Evolutionary conservation across 192 early-diverging fungal species (phyloP).

Genomic region (Diversispora epigaea): DNA sequence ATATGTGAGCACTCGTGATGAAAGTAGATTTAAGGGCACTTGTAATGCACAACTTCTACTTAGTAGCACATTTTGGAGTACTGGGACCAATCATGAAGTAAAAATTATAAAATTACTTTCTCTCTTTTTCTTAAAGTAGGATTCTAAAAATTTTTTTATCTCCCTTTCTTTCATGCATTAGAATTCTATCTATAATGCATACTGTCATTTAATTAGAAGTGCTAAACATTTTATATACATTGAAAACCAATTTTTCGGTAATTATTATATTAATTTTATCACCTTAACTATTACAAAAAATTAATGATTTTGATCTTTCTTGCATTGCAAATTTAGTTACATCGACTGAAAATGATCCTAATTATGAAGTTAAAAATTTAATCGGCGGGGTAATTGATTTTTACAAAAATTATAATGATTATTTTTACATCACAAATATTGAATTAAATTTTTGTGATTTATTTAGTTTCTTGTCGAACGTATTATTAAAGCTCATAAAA

Average conservation of each 20-base stretch:
- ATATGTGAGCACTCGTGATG: slow-evolving; percentile 55
- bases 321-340: slow-evolving; percentile 32
- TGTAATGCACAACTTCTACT: slow-evolving; percentile 66
- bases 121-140: neutral
- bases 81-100: slow-evolving; percentile 61
- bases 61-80: slow-evolving; percentile 67
- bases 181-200: slow-evolving; percentile 80
- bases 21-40: slow-evolving; percentile 55
- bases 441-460: slow-evolving; percentile 38
- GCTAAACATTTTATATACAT: slow-evolving; percentile 86
- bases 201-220: slow-evolving; percentile 64
- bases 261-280: slow-evolving; percentile 13
- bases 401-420: slow-evolving; percentile 22
- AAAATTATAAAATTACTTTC: neutral
- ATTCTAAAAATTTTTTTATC: neutral
- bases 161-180: slow-evolving; percentile 13
- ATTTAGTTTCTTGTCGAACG: slow-evolving; percentile 68
- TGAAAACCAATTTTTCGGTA: slow-evolving; percentile 91
- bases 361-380: slow-evolving; percentile 59
- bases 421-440: slow-evolving; percentile 17
- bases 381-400: slow-evolving; percentile 43
- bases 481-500: slow-evolving; percentile 68
- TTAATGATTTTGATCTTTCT: neutral
- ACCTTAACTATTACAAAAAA: neutral
- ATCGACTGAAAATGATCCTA: slow-evolving; percentile 32